Conservation (phyloP, 192 early-diverging fungal genomes). For the Podila epicladia region DNA sequence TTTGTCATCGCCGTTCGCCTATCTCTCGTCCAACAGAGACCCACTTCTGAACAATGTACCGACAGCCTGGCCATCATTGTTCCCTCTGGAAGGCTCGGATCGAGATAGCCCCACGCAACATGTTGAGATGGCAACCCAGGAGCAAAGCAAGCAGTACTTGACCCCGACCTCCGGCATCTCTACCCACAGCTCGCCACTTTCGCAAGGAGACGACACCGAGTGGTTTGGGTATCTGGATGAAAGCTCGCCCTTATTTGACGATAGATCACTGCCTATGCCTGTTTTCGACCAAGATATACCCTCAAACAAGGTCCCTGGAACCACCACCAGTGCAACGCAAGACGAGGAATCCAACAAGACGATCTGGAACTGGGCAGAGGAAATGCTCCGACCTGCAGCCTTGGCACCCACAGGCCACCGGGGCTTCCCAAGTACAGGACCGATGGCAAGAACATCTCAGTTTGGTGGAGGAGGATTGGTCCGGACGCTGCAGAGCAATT, state of each 20-base stretch:
- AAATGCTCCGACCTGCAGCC: slow-evolving; percentile 9
- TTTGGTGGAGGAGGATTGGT: slow-evolving; percentile 13
- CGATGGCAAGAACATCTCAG: slow-evolving; percentile 1
- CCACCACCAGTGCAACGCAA: not conserved
- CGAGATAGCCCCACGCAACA: not conserved
- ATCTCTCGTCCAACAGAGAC: slow-evolving; percentile 10
- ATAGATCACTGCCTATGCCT: not conserved
- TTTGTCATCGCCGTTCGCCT: slow-evolving; percentile 20
- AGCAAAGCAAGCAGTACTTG: not conserved
- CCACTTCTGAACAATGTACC: slow-evolving; percentile 18
- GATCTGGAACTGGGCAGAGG: slow-evolving; percentile 19
- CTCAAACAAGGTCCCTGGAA: not conserved
- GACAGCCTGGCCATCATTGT: slow-evolving; percentile 22
- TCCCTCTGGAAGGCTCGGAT: slow-evolving; percentile 5
- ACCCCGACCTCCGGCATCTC: not conserved
- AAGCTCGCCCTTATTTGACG: not conserved
- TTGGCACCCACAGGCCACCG: slow-evolving; percentile 22
- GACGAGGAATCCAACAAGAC: not conserved
- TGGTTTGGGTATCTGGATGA: not conserved
- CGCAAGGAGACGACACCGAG: not conserved
- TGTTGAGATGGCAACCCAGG: not conserved
- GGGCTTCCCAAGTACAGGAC: slow-evolving; percentile 6
- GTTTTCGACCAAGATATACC: not conserved
- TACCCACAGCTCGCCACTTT: not conserved
- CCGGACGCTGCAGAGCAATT: slow-evolving; percentile 2